These are phyloP conservation scores for Dipodascopsis uninucleata DNA, from an alignment of 805 yeast species.

Conservation along the genomic window DNA sequence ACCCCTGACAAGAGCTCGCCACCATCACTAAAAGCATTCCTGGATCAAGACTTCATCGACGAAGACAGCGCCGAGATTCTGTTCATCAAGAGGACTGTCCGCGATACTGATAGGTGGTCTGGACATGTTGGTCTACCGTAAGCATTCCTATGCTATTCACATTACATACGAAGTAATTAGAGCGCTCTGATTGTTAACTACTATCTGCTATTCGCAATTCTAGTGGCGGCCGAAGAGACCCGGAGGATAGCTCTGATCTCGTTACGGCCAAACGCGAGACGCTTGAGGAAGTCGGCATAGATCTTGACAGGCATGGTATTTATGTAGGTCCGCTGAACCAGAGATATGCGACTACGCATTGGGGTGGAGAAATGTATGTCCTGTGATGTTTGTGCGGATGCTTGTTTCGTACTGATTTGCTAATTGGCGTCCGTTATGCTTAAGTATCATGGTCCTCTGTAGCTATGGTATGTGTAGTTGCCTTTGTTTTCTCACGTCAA, in stretches of 20 bases:
- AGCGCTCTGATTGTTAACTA: background rate
- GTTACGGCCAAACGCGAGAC: constrained; percentile 40
- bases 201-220: background rate
- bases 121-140: constrained; percentile 41
- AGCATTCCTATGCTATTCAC: background rate
- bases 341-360: constrained; percentile 34
- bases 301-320: constrained; percentile 31
- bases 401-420: background rate
- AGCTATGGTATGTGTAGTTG: constrained; percentile 31
- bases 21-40: too few species aligned
- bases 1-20: too few species aligned
- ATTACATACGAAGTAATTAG: background rate
- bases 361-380: constrained; percentile 33
- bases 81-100: constrained; percentile 38
- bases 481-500: background rate
- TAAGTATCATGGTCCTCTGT: constrained; percentile 36
- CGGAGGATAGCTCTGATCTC: constrained; percentile 35
- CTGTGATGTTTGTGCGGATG: background rate
- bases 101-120: constrained; percentile 41
- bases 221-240: constrained; percentile 40
- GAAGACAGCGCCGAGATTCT: constrained; percentile 34
- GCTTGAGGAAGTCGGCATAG: constrained; percentile 41
- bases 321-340: constrained; percentile 39
- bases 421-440: background rate
- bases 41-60: constrained; percentile 8